Evolutionary conservation across 306 rosid genomes (phyloP).

Genomic region (Lablab purpureus): DNA sequence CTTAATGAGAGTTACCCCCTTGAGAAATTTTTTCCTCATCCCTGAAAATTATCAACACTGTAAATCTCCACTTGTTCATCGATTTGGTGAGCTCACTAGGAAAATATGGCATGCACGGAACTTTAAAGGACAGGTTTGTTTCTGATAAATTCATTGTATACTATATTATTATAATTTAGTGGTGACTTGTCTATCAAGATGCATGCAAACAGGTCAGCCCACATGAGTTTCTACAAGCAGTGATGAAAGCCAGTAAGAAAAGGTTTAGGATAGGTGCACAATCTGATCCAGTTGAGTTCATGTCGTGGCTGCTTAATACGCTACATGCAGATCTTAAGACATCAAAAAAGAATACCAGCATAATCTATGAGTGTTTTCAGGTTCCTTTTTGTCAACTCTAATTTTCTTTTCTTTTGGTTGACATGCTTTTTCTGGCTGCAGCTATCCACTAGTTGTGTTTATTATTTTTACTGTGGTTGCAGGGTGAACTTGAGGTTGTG

Average conservation of each 20-base stretch:
- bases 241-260: conserved; percentile 97
- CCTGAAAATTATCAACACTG: conserved; percentile 87
- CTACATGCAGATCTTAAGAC: conserved; percentile 83
- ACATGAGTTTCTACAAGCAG: conserved; percentile 95
- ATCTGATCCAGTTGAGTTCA: conserved; percentile 96
- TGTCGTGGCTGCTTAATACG: conserved; percentile 96
- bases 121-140: conserved; percentile 94
- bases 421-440: conserved; percentile 33
- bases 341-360: conserved; percentile 85
- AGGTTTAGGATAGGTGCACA: conserved; percentile 86
- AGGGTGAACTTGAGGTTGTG: conserved; percentile 98
- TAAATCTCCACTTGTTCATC: conserved; percentile 90
- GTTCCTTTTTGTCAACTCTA: conserved; percentile 47
- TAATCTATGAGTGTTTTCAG: conserved; percentile 92
- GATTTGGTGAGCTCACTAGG: conserved; percentile 96
- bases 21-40: conserved; percentile 92
- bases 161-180: conserved; percentile 7
- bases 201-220: conserved; percentile 83
- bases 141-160: conserved; percentile 30
- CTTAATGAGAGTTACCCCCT: conserved; percentile 93
- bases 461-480: conserved; percentile 36
- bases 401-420: conserved; percentile 39
- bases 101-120: conserved; percentile 98
- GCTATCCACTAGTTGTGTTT: conserved; percentile 29
- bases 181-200: conserved; percentile 31